Base-by-base conservation (phyloP, 345 rosid species). In the Pistacia integerrima region DNA sequence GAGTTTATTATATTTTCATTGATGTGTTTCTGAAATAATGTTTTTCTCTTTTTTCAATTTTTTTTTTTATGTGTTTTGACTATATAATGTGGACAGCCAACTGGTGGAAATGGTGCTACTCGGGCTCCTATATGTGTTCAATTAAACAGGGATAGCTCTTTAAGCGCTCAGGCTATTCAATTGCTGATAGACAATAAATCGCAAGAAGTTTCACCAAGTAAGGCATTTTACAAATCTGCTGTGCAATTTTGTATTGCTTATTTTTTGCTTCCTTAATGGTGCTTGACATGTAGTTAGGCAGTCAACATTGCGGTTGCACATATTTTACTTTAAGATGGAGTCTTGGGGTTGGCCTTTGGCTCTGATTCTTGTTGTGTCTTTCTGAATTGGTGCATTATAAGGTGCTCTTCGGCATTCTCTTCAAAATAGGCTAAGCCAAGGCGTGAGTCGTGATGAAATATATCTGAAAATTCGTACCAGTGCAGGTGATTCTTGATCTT, bases 91-190 rank as follows among this genome's bases (percentile, higher is more conserved):
- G 76, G 72, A 77, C 86, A 97, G 98, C 99, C 99, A 28, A 94
- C 99, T 35, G 98, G 99, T 81, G 99, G 94, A 89, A 97, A 94
- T 83, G 99, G 98, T 78, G 99, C 98, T 80, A 97, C 99, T 30
- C 92, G 97, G 18, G 94, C 98, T 81, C 99, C 99, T 17, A 92
- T 97, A 79, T 77, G 84, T 41, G 79, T 94, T 72, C 97, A 92
- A 62, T 83, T 97, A 80, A 77, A 76, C 62, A 87, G 88, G 77
- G 99, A 94, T 85, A 46, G 72, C 83, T 89, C 98, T 73, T 73
- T 94, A 75, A 94, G 88, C 78, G 87, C 92, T 87, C 93, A 87
- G 77, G 86, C 97, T 3, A 90, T 97, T 46, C 77, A 89, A 69
- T 85, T 92, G 84, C 94, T 88, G 79, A 91, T 97, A 74, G 99